phyloP scores from a whole-genome alignment of 352 stramenopile species.

The Pythium apleroticum region DNA sequence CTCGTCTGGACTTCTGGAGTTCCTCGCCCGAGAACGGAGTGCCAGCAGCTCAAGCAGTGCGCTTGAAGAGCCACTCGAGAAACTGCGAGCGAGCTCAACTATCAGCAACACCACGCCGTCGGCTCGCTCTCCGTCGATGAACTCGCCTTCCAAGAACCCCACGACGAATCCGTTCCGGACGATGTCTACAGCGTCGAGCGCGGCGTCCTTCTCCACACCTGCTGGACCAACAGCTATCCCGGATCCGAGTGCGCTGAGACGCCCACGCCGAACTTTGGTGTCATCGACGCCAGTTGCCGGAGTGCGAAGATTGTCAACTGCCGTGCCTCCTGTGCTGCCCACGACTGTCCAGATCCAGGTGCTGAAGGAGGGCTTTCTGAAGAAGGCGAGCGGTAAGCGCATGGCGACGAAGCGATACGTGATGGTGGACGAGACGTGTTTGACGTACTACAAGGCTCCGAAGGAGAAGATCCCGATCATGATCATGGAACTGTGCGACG shows the following conservation, averaged over 20 bases:
- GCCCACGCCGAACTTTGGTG: constrained; percentile 64
- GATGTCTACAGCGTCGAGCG: constrained; percentile 25
- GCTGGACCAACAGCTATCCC: constrained; percentile 14
- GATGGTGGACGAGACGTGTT: constrained; percentile 80
- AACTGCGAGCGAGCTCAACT: constrained; percentile 42
- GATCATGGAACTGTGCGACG: constrained; percentile 82
- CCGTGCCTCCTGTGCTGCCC: constrained; percentile 56
- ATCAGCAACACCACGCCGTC: constrained; percentile 26
- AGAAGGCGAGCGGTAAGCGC: constrained; percentile 78
- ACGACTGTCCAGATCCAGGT: constrained; percentile 73
- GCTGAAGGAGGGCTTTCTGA: constrained; percentile 82
- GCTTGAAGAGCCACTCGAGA: constrained; percentile 43
- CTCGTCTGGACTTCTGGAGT: constrained; percentile 36
- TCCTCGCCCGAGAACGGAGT: constrained; percentile 53
- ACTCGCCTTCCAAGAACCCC: constrained; percentile 24
- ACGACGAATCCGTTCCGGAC: constrained; percentile 19
- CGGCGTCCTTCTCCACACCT: constrained; percentile 28
- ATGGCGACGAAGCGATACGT: constrained; percentile 88
- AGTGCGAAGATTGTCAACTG: constrained; percentile 43
- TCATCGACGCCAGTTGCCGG: constrained; percentile 47
- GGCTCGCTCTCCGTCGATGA: constrained; percentile 5
- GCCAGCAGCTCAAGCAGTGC: constrained; percentile 66
- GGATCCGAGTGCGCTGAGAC: constrained; percentile 15
- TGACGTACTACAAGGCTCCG: constrained; percentile 85
- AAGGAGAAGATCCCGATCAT: constrained; percentile 85